These are phyloP conservation scores for Tolypocladium sp. DNA, from an alignment of 2,329 filamentous ascomycete genomes.

Conservation along the genomic window DNA sequence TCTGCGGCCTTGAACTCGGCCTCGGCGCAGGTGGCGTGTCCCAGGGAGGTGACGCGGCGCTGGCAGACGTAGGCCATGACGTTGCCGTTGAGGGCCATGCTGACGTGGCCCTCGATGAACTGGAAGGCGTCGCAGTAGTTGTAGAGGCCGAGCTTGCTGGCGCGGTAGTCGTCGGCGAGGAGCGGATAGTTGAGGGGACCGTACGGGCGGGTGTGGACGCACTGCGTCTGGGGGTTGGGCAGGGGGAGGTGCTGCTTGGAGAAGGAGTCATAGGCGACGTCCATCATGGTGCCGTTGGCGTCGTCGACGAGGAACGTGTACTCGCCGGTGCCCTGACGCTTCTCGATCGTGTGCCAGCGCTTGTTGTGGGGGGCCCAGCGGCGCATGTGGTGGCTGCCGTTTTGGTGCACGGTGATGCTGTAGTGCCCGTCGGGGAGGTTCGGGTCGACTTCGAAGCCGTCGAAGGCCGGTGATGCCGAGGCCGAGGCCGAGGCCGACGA, in stretches of 20 bases:
- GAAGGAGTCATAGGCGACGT: background rate
- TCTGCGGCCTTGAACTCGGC: slow-evolving; percentile 5
- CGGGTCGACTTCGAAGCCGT: background rate
- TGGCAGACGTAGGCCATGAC: slow-evolving; percentile 6
- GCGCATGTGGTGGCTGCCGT: slow-evolving; percentile 1
- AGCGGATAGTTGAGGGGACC: slow-evolving; percentile 1
- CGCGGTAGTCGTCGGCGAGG: slow-evolving; percentile 1
- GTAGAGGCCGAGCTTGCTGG: slow-evolving; percentile 3
- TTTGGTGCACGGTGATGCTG: background rate
- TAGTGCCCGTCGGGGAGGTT: background rate
- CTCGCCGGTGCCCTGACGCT: slow-evolving; percentile 3
- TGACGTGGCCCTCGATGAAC: slow-evolving; percentile 2
- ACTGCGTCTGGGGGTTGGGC: background rate
- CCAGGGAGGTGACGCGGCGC: background rate
- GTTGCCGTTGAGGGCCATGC: slow-evolving; percentile 4
- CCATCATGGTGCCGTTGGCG: background rate
- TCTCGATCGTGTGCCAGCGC: background rate
- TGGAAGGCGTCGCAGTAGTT: slow-evolving; percentile 4
- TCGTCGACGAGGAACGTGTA: slow-evolving; percentile 5
- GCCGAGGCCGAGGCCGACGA: background rate
- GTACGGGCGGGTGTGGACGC: background rate
- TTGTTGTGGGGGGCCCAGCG: background rate
- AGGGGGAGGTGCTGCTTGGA: background rate
- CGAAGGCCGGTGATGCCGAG: background rate
- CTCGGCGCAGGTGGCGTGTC: slow-evolving; percentile 1